Percentiles rank a stretch among this genome's conserved stretches.
Evolutionary conservation across 495 filamentous ascomycete genomes (phyloP).

Genomic region (Chaetomium cochliodes): DNA sequence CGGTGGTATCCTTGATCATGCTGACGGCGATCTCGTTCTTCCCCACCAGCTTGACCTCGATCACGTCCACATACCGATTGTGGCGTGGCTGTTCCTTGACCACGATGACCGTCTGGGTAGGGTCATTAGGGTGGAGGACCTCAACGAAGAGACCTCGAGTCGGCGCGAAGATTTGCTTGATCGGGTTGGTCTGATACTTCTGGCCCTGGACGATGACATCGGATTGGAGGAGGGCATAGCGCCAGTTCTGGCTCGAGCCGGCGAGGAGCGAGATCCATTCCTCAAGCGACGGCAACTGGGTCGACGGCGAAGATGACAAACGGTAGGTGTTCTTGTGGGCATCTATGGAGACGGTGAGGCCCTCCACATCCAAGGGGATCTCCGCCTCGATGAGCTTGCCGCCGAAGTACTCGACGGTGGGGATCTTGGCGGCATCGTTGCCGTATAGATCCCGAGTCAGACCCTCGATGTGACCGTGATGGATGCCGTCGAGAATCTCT

Average conservation of each 20-base stretch:
- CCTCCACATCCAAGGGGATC: conserved; percentile 67
- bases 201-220: conserved; percentile 93
- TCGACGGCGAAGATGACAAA: conserved; percentile 65
- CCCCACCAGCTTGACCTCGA: conserved; percentile 74
- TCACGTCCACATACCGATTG: conserved; percentile 71
- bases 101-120: conserved; percentile 72
- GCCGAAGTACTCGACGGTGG: conserved; percentile 91
- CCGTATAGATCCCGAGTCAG: conserved; percentile 78
- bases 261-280: conserved; percentile 86
- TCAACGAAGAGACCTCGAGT: conserved; percentile 84
- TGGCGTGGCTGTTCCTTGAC: conserved; percentile 65
- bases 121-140: conserved; percentile 73
- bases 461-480: conserved; percentile 76
- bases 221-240: conserved; percentile 94
- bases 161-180: conserved; percentile 85
- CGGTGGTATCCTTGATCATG: conserved; percentile 87
- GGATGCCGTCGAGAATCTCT: conserved; percentile 87
- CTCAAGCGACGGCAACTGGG: conserved; percentile 70
- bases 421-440: conserved; percentile 69
- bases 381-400: conserved; percentile 68
- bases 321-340: conserved; percentile 74
- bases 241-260: conserved; percentile 82
- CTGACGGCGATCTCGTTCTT: conserved; percentile 78
- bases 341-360: conserved; percentile 74
- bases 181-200: conserved; percentile 94